Evolutionary conservation across 2,329 filamentous ascomycete species (phyloP).

Genomic region (Elsinoe fawcettii): DNA sequence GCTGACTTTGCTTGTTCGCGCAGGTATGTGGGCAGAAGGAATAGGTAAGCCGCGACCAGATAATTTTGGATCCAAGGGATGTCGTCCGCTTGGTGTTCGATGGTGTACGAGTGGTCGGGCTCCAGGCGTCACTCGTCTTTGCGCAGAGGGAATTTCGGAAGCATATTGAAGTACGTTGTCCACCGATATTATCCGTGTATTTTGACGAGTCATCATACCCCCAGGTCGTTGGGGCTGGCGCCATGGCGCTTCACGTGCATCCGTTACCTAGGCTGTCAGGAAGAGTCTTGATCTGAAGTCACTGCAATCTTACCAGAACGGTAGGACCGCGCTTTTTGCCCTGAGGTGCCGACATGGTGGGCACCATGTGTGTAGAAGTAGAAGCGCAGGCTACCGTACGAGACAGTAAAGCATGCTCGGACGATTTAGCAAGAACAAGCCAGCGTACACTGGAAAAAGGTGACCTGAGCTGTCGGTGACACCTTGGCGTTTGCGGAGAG

Average conservation of each 20-base stretch:
- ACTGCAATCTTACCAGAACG: constrained; percentile 22
- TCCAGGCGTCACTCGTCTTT: constrained; percentile 65
- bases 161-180: constrained; percentile 93
- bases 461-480: constrained; percentile 21
- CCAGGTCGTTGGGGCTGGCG: constrained; percentile 31
- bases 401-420: neutral
- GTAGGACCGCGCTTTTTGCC: constrained; percentile 30
- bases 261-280: constrained; percentile 44
- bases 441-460: too few species aligned
- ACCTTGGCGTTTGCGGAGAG: constrained; percentile 24
- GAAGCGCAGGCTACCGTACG: neutral
- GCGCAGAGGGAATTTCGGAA: constrained; percentile 89
- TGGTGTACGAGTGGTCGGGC: constrained; percentile 42
- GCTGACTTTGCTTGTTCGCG: constrained; percentile 85
- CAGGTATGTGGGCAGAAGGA: constrained; percentile 53
- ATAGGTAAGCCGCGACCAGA: constrained; percentile 49
- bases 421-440: neutral
- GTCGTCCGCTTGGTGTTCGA: constrained; percentile 42
- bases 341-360: constrained; percentile 17
- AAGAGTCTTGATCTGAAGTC: neutral
- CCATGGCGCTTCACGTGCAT: constrained; percentile 43
- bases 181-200: constrained; percentile 71
- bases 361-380: neutral
- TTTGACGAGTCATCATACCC: constrained; percentile 28
- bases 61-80: constrained; percentile 49